These are phyloP conservation scores for Pseudogymnoascus sp. DNA, from an alignment of 2,329 filamentous ascomycete species.

Conservation along the genomic window DNA sequence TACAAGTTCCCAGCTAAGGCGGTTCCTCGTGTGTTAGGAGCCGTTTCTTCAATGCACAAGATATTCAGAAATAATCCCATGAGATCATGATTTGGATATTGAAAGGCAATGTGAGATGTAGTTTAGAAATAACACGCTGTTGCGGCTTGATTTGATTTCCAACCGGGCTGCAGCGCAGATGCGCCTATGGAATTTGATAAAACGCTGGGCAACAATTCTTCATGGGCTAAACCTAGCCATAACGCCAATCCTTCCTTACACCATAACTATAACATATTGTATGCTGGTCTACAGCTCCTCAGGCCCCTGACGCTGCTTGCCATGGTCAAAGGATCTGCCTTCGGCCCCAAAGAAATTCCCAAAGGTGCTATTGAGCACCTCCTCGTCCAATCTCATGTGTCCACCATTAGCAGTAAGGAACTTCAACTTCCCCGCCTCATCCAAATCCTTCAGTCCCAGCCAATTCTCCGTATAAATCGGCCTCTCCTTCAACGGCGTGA, in stretches of 20 bases:
- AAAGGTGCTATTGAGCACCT: constrained; percentile 45
- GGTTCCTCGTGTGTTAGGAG: neutral
- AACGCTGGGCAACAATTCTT: neutral
- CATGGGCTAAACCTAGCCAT: neutral
- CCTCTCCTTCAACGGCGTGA: constrained; percentile 60
- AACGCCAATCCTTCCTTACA: neutral
- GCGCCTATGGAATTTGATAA: neutral
- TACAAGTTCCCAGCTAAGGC: neutral
- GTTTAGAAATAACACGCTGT: neutral
- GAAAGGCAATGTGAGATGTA: neutral
- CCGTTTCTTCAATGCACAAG: neutral
- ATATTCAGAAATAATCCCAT: constrained; percentile 1
- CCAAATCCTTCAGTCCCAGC: constrained; percentile 74
- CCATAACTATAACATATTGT: neutral
- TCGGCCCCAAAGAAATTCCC: constrained; percentile 37
- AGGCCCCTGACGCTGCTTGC: neutral
- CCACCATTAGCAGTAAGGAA: constrained; percentile 67
- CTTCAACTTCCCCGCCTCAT: constrained; percentile 68
- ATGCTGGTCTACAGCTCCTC: constrained; percentile 2
- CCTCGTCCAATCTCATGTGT: constrained; percentile 73
- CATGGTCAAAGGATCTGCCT: constrained; percentile 14
- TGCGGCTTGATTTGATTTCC: neutral
- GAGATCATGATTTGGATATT: neutral
- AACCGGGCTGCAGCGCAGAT: neutral
- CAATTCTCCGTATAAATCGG: constrained; percentile 83